Base-by-base conservation (phyloP, 2,329 filamentous ascomycete genomes). In the Xylaria multiplex region DNA sequence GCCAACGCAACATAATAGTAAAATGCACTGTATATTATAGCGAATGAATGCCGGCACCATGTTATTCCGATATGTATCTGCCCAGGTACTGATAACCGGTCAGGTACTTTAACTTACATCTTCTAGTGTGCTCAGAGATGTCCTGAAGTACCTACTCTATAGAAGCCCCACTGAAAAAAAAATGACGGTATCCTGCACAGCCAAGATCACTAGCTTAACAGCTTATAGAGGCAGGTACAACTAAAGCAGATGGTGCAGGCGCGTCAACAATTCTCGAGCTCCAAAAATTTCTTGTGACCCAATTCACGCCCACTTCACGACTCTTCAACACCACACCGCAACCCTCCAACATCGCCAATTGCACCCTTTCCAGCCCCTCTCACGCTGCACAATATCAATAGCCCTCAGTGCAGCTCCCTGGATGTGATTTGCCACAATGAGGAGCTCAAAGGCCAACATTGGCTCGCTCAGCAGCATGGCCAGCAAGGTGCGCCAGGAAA, bases 381-480 rank as follows among this genome's bases (percentile, higher is more conserved):
- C 57, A 16, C 27, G 35, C 24, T 42, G 8, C n/a, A 45, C n/a
- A 32, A 14, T n/a, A n/a, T 45, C 32, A n/a, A 49, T 30, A 52
- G 37, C 37, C 9, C 11, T 40, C 48, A 9, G 8, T 35, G 13
- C 13, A 52, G 35, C 16, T 13, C 35, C 27, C 22, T 53, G n/a
- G 43, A 62, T 63, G 61, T 49, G 58, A 67, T 42, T 22, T 49
- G 22, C 19, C 64, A 65, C 42, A 8, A 71, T 71, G 69, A 60
- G 56, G 53, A 57, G 40, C 49, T 22, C 68, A 22, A 70, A 66
- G 30, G 66, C 66, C 64, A 65, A 59, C 48, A 65, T 70, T 53
- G 69, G 68, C 65, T 71, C 69, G 45, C 65, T 76, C 7, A 64
- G 61, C 55, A 68, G 64, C 37, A 74, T 77, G 73, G 67, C 66